Evolutionary conservation across 306 rosid genomes (phyloP).

Genomic region (Prunus davidiana): DNA sequence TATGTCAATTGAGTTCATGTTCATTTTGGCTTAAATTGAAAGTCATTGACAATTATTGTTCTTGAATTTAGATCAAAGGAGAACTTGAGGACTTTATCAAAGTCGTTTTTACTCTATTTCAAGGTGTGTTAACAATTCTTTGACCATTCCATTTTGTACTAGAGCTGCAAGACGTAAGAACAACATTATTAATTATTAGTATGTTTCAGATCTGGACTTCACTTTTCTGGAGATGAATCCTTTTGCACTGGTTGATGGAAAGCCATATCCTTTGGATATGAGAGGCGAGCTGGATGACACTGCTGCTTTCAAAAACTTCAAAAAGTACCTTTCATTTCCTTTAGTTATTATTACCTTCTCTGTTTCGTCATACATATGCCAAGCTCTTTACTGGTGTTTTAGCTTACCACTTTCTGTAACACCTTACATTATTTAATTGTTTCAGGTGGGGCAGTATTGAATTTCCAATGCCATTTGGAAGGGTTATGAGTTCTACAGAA

Average conservation of each 20-base stretch:
- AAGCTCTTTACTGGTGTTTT: slow-evolving; percentile 14
- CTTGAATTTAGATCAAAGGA: slow-evolving; percentile 55
- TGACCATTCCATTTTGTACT: not conserved
- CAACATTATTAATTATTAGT: not conserved
- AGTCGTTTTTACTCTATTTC: slow-evolving; percentile 66
- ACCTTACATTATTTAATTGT: slow-evolving; percentile 20
- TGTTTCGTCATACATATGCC: slow-evolving; percentile 5
- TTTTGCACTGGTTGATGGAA: slow-evolving; percentile 77
- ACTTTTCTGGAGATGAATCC: slow-evolving; percentile 99
- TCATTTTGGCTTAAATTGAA: slow-evolving; percentile 9
- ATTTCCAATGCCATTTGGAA: slow-evolving; percentile 94
- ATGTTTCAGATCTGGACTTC: slow-evolving; percentile 80
- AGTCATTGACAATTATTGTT: slow-evolving; percentile 12
- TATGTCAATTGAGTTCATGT: not conserved
- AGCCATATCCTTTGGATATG: slow-evolving; percentile 99
- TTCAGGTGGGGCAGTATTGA: slow-evolving; percentile 87
- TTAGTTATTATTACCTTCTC: slow-evolving; percentile 12
- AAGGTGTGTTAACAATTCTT: slow-evolving; percentile 50
- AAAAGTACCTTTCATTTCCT: slow-evolving; percentile 51
- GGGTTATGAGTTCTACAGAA: slow-evolving; percentile 85
- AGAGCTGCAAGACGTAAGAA: not conserved
- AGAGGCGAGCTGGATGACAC: slow-evolving; percentile 98
- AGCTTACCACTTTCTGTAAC: slow-evolving; percentile 8
- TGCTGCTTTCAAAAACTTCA: slow-evolving; percentile 96
- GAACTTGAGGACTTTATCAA: slow-evolving; percentile 82